Evolutionary conservation across 768 basidiomycete species (phyloP).

Genomic region (Suillus clintonianus): DNA sequence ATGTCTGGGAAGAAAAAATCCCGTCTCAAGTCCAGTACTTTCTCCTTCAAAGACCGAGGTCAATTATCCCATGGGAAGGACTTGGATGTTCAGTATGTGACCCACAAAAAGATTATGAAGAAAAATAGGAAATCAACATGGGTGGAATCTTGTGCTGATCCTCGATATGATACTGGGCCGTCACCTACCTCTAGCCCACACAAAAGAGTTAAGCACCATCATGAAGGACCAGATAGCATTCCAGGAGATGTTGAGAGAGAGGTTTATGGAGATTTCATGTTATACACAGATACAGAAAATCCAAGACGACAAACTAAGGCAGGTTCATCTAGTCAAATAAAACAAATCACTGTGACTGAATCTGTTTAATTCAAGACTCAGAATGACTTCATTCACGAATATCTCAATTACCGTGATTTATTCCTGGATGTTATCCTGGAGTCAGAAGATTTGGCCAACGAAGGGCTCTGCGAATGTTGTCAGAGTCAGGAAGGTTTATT

Average conservation of each 20-base stretch:
- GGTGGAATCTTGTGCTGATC: background rate
- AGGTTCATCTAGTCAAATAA: background rate
- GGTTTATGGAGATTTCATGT: background rate
- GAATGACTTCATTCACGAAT: constrained; percentile 6
- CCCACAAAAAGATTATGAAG: background rate
- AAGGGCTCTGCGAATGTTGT: background rate
- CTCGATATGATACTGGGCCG: background rate
- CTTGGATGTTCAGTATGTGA: background rate
- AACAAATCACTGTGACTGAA: background rate
- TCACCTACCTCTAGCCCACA: background rate
- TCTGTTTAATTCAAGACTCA: constrained; percentile 1
- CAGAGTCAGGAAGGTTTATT: background rate
- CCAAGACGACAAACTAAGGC: background rate
- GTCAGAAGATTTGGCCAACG: background rate
- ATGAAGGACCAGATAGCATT: background rate
- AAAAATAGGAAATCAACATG: background rate
- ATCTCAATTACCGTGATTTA: background rate
- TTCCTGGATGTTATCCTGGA: constrained; percentile 1
- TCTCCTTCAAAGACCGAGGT: background rate
- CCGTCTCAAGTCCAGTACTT: background rate
- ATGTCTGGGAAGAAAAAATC: background rate
- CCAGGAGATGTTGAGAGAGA: background rate
- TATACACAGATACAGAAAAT: background rate
- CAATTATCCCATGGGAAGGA: background rate
- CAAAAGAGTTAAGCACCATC: background rate